A percentile compares a stretch with the other conserved stretches of the same genome.
Evolutionary conservation across 2,329 filamentous ascomycete species (phyloP).

Genomic region (Westerdykella sp.): DNA sequence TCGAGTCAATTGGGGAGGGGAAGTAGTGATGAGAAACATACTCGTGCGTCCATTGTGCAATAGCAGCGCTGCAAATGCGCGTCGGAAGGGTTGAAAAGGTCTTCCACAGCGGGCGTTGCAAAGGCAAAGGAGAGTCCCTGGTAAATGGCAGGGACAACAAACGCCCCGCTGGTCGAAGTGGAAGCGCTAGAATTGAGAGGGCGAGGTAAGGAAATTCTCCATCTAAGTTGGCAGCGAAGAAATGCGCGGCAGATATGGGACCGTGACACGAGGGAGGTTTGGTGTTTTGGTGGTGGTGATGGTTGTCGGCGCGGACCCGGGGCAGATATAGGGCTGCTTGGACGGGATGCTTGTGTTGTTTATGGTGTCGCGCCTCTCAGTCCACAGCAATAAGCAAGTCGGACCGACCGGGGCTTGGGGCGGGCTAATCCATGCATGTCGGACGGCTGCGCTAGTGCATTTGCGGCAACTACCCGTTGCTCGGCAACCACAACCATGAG

Average conservation of each 20-base stretch:
- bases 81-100: constrained; percentile 5
- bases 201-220: constrained; percentile 36
- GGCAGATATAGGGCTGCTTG: too few relatives aligned
- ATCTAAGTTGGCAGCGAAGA: constrained; percentile 37
- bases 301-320: not conserved
- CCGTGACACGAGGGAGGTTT: constrained; percentile 8
- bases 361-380: too few relatives aligned
- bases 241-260: constrained; percentile 30
- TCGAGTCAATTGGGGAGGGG: not conserved
- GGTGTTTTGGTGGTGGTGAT: constrained; percentile 17
- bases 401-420: too few relatives aligned
- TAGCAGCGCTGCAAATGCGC: constrained; percentile 12
- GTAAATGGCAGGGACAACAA: constrained; percentile 19
- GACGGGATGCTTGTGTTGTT: too few relatives aligned
- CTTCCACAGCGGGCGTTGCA: constrained; percentile 13
- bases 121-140: constrained; percentile 8
- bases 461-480: too few relatives aligned
- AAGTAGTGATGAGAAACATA: constrained; percentile 14
- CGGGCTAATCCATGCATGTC: too few relatives aligned
- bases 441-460: too few relatives aligned
- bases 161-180: constrained; percentile 11
- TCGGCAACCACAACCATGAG: too few relatives aligned
- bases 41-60: constrained; percentile 42
- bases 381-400: too few relatives aligned
- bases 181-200: constrained; percentile 32